These are phyloP conservation scores for Blastobotrys aristatus DNA, from an alignment of 1,139 yeast species.

Conservation along the genomic window DNA sequence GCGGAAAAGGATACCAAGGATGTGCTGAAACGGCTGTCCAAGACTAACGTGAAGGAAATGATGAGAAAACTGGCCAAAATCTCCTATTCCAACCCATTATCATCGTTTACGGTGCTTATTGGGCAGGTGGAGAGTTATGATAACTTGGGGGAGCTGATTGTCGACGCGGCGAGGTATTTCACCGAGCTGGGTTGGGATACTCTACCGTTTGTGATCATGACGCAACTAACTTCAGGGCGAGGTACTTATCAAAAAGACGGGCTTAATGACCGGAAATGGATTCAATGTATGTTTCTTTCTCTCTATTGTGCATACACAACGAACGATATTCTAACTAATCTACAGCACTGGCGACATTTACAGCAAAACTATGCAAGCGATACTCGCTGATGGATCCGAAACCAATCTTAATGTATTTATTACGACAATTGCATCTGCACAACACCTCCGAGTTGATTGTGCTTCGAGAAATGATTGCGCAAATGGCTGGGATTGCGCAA, in stretches of 20 bases:
- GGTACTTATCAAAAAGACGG: slow-evolving; percentile 73
- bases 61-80: slow-evolving; percentile 73
- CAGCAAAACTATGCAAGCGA: slow-evolving; percentile 35
- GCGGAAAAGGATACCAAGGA: slow-evolving; percentile 83
- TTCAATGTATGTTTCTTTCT: slow-evolving; percentile 42
- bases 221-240: slow-evolving; percentile 68
- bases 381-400: slow-evolving; percentile 35
- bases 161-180: slow-evolving; percentile 75
- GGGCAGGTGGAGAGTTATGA: slow-evolving; percentile 81
- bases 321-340: too few species aligned
- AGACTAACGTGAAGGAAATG: slow-evolving; percentile 72
- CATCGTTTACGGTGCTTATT: slow-evolving; percentile 48
- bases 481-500: slow-evolving; percentile 81
- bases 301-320: too few species aligned
- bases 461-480: slow-evolving; percentile 59
- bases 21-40: slow-evolving; percentile 78
- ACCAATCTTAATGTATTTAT: slow-evolving; percentile 49
- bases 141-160: slow-evolving; percentile 72
- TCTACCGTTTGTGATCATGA: slow-evolving; percentile 65
- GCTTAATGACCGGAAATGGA: slow-evolving; percentile 77
- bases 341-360: slow-evolving; percentile 35
- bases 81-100: slow-evolving; percentile 77
- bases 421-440: slow-evolving; percentile 60
- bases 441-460: slow-evolving; percentile 65
- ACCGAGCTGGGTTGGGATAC: slow-evolving; percentile 84